Evolutionary conservation across 768 basidiomycete genomes (phyloP).

Genomic region (Russula vinacea): DNA sequence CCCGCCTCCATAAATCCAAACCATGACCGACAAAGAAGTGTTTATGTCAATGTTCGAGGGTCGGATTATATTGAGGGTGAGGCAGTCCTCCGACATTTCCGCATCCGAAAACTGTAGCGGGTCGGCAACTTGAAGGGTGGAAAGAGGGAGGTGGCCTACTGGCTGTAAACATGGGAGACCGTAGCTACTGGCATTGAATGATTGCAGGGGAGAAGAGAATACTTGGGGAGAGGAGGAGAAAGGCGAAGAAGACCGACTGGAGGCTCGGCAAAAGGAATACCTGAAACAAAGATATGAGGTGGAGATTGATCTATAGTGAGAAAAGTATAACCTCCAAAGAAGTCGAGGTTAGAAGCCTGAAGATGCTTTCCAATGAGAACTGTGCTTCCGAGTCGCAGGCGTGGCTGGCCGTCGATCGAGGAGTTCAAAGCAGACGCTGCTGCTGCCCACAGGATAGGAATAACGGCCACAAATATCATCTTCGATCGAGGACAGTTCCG

Average conservation of each 20-base stretch:
- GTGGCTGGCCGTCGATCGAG: neutral
- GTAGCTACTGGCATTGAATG: conserved; percentile 37
- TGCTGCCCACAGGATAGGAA: neutral
- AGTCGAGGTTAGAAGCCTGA: conserved; percentile 31
- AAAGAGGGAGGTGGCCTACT: conserved; percentile 8
- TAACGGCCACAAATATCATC: too few species aligned
- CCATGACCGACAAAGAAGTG: conserved; percentile 43
- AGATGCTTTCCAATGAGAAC: conserved; percentile 30
- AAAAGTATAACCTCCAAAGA: conserved; percentile 34
- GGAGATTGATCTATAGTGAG: too few species aligned
- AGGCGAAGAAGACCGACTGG: conserved; percentile 36
- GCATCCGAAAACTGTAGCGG: neutral
- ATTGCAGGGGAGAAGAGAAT: conserved; percentile 24
- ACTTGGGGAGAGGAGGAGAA: conserved; percentile 32
- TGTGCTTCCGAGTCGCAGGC: conserved; percentile 31
- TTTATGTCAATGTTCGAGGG: conserved; percentile 36
- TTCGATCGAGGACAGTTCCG: too few species aligned
- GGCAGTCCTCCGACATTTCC: conserved; percentile 45
- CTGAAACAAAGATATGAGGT: conserved; percentile 23
- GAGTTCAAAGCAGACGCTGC: neutral
- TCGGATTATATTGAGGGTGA: conserved; percentile 47
- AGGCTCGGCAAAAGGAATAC: conserved; percentile 39
- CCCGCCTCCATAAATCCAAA: conserved; percentile 46
- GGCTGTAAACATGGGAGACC: conserved; percentile 36
- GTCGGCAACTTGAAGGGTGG: neutral